Evolutionary conservation across 179 eudicot species (phyloP).

Genomic region (Camellia oleifera): DNA sequence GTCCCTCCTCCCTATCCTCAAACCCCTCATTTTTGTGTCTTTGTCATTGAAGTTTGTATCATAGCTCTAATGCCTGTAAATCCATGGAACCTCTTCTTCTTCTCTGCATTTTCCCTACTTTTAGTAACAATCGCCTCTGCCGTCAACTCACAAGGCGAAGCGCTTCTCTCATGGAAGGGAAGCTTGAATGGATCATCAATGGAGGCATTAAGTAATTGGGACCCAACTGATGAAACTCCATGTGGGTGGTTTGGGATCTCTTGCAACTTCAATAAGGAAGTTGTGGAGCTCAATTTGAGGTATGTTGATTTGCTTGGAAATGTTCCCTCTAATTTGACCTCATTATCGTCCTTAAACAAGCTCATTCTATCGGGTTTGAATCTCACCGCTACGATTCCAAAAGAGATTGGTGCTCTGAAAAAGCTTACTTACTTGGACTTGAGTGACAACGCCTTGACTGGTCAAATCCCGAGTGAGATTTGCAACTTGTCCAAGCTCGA

Average conservation of each 20-base stretch:
- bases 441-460: conserved; percentile 71
- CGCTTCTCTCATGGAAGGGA: conserved; percentile 65
- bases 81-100: conserved; percentile 41
- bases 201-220: conserved; percentile 49
- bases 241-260: conserved; percentile 73
- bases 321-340: conserved; percentile 52
- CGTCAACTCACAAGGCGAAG: conserved; percentile 66
- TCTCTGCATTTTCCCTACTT: conserved; percentile 9
- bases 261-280: conserved; percentile 55
- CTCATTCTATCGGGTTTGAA: conserved; percentile 61
- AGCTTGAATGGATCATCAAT: conserved; percentile 47
- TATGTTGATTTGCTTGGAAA: conserved; percentile 64
- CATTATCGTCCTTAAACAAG: conserved; percentile 44
- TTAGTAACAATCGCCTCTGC: conserved; percentile 20
- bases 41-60: conserved; percentile 59
- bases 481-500: conserved; percentile 49
- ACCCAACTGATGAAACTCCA: conserved; percentile 47
- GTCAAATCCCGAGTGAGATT: conserved; percentile 69
- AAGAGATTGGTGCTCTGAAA: conserved; percentile 39
- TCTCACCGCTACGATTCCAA: conserved; percentile 71
- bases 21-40: conserved; percentile 29
- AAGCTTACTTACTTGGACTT: conserved; percentile 53
- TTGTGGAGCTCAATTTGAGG: conserved; percentile 53
- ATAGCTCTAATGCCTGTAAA: conserved; percentile 58
- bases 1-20: conserved; percentile 43